These are phyloP conservation scores for Neurospora pannonica DNA, from an alignment of 495 filamentous ascomycete species.

Conservation along the genomic window DNA sequence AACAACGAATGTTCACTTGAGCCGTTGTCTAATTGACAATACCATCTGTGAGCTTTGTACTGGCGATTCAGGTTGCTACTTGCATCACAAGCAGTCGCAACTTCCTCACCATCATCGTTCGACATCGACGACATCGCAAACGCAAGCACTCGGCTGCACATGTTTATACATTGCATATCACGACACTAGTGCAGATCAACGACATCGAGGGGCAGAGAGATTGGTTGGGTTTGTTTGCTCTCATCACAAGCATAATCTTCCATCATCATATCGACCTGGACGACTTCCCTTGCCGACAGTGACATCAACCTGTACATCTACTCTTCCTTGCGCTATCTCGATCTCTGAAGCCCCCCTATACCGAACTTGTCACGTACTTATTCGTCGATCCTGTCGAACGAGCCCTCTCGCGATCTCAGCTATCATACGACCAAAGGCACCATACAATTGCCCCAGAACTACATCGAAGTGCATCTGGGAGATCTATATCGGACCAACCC, in stretches of 20 bases:
- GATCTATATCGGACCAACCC: background rate
- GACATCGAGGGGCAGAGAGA: background rate
- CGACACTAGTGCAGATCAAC: background rate
- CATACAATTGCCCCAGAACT: background rate
- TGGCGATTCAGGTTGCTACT: background rate
- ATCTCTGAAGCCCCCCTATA: background rate
- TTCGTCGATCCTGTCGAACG: background rate
- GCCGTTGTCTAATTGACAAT: background rate
- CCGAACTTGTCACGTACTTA: background rate
- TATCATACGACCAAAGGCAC: background rate
- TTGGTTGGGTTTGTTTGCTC: background rate
- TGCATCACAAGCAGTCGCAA: background rate
- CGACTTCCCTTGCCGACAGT: background rate
- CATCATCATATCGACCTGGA: background rate
- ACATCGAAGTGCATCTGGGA: background rate
- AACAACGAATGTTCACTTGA: background rate
- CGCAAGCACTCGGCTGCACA: background rate
- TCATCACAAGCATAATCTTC: background rate
- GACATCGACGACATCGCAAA: background rate
- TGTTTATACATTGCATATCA: background rate
- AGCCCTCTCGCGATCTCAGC: background rate
- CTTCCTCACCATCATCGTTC: background rate
- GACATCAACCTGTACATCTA: background rate
- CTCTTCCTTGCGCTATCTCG: background rate
- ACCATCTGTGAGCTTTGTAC: background rate